phyloP scores from a whole-genome alignment of 257 asterid genomes.

The Plantago elongata region DNA sequence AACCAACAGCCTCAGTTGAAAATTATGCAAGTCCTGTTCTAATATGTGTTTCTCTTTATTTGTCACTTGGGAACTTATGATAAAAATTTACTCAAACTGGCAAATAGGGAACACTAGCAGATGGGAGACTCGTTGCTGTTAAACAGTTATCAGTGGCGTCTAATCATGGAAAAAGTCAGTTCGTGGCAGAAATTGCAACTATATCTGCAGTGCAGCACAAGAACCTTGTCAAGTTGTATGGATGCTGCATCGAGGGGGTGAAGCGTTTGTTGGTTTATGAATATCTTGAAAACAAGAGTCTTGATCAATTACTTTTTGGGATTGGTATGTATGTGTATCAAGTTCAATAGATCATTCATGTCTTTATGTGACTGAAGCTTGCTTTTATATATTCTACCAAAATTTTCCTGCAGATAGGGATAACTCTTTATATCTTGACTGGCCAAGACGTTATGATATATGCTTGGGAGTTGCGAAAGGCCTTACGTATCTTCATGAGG shows the following conservation, averaged over 20 bases:
- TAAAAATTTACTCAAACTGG: background rate
- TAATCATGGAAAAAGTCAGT: constrained; percentile 82
- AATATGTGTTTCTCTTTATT: background rate
- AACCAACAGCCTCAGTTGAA: background rate
- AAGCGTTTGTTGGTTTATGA: constrained; percentile 81
- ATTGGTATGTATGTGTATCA: constrained; percentile 18
- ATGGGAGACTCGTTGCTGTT: constrained; percentile 70
- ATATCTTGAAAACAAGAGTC: constrained; percentile 82
- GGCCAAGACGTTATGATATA: constrained; percentile 65
- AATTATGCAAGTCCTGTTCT: background rate
- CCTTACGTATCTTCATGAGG: constrained; percentile 72
- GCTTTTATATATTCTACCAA: background rate
- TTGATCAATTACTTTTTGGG: constrained; percentile 75
- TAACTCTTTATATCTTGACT: constrained; percentile 47
- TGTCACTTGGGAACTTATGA: background rate
- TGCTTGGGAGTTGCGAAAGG: constrained; percentile 88
- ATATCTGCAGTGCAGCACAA: constrained; percentile 94
- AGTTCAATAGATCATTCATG: too few relatives aligned
- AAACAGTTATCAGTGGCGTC: constrained; percentile 76
- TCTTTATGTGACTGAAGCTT: background rate
- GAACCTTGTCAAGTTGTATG: constrained; percentile 76
- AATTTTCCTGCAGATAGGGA: constrained; percentile 27
- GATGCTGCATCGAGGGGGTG: constrained; percentile 90
- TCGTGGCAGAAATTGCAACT: constrained; percentile 82
- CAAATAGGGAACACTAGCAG: constrained; percentile 59